phyloP scores from a whole-genome alignment of 1,284 basidiomycete genomes.

The Rhizoctonia solani region DNA sequence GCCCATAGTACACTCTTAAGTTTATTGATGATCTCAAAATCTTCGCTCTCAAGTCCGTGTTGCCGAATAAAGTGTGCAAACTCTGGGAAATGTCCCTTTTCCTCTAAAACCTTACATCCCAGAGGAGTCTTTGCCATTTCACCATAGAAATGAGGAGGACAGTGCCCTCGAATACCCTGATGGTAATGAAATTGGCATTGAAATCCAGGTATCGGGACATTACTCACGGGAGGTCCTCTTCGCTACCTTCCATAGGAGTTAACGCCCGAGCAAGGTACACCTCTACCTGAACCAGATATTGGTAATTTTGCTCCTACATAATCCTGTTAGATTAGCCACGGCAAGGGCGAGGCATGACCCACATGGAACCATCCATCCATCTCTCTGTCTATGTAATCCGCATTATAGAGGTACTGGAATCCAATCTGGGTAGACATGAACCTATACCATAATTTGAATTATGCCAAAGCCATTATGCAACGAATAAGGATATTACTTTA shows the following conservation, averaged over 20 bases:
- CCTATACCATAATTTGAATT: constrained; percentile 51
- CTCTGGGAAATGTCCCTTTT: constrained; percentile 89
- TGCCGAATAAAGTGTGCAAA: constrained; percentile 89
- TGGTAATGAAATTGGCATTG: neutral
- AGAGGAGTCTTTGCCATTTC: constrained; percentile 96
- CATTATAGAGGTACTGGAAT: constrained; percentile 88
- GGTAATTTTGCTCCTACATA: constrained; percentile 76
- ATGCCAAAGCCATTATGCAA: neutral
- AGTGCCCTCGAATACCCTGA: constrained; percentile 78
- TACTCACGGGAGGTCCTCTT: constrained; percentile 64
- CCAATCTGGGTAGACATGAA: constrained; percentile 95
- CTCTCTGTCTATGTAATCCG: constrained; percentile 91
- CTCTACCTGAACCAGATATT: constrained; percentile 87
- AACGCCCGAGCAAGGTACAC: constrained; percentile 81
- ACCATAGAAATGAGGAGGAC: constrained; percentile 97
- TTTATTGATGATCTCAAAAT: constrained; percentile 81
- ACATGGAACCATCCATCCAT: constrained; percentile 97
- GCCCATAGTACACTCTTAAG: constrained; percentile 97
- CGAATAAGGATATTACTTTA: constrained; percentile 60
- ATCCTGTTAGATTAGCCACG: neutral
- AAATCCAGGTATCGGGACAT: neutral
- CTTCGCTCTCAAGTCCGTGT: constrained; percentile 83
- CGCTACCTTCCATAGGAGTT: constrained; percentile 59
- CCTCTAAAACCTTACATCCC: constrained; percentile 86
- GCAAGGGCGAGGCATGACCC: constrained; percentile 43